phyloP scores from a whole-genome alignment of 2,329 filamentous ascomycete genomes.

The Beauveria sp. region DNA sequence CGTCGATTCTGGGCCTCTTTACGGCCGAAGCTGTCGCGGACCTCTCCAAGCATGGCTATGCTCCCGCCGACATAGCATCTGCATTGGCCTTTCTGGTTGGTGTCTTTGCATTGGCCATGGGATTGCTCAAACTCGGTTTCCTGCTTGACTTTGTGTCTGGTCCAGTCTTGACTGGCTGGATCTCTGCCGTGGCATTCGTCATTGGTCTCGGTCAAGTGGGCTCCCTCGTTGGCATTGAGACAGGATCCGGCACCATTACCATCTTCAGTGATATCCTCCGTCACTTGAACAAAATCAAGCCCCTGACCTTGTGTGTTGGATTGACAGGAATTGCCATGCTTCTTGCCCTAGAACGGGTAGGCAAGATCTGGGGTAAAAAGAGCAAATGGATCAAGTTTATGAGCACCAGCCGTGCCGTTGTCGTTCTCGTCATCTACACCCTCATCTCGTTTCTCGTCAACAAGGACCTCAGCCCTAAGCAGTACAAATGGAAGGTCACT shows the following conservation, averaged over 20 bases:
- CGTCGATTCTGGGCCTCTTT: constrained; percentile 55
- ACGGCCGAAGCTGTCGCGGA: constrained; percentile 53
- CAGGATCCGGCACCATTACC: constrained; percentile 43
- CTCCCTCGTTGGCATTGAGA: constrained; percentile 49
- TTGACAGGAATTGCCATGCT: constrained; percentile 50
- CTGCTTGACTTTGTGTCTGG: constrained; percentile 59
- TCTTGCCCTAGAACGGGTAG: constrained; percentile 47
- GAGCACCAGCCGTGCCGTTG: constrained; percentile 51
- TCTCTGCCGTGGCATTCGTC: constrained; percentile 57
- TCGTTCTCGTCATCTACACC: constrained; percentile 54
- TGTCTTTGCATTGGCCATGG: constrained; percentile 49
- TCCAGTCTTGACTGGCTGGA: constrained; percentile 57
- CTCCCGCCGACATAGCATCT: constrained; percentile 48
- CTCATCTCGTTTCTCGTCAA: constrained; percentile 57
- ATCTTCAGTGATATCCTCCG: constrained; percentile 53
- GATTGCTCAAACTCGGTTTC: constrained; percentile 56
- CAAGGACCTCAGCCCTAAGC: constrained; percentile 36
- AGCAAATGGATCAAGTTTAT: constrained; percentile 51
- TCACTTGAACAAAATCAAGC: constrained; percentile 48
- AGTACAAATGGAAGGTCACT: constrained; percentile 46
- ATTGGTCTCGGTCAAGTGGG: constrained; percentile 59
- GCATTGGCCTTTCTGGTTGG: constrained; percentile 58
- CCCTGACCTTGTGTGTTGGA: constrained; percentile 51
- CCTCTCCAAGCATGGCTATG: constrained; percentile 40
- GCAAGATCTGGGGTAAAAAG: constrained; percentile 50